Conservation (phyloP, 345 rosid species). For the Populus ilicifolia region DNA sequence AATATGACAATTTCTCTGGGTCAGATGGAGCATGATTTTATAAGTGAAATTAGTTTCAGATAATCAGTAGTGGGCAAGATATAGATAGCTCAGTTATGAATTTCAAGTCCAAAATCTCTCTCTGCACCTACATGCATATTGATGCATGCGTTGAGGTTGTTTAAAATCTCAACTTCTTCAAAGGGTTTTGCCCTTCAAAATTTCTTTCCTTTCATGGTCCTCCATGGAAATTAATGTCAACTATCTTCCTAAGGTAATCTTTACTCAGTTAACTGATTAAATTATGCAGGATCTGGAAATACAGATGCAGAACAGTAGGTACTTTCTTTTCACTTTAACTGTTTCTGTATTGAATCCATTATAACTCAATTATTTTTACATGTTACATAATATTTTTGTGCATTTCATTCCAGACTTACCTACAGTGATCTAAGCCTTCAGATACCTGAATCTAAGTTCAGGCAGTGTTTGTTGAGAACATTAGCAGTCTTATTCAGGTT, state of each 20-base stretch:
- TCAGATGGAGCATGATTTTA: background rate
- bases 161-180: background rate
- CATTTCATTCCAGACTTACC: slow-evolving; percentile 67
- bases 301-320: slow-evolving; percentile 69
- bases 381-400: slow-evolving; percentile 22
- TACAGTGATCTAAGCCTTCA: slow-evolving; percentile 96
- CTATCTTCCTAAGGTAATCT: background rate
- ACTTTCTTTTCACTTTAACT: slow-evolving; percentile 26
- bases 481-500: slow-evolving; percentile 74
- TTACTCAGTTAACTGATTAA: slow-evolving; percentile 11
- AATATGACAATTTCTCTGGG: too few species aligned
- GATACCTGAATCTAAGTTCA: slow-evolving; percentile 94
- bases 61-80: background rate
- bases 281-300: slow-evolving; percentile 69
- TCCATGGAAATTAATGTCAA: background rate
- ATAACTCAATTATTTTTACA: slow-evolving; percentile 1
- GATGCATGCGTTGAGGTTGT: background rate
- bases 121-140: background rate
- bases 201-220: slow-evolving; percentile 1
- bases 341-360: slow-evolving; percentile 1
- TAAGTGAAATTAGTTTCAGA: background rate
- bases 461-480: slow-evolving; percentile 83
- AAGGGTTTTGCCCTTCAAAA: background rate
- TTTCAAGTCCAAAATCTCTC: background rate
- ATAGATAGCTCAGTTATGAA: background rate